Evolutionary conservation across 2,329 filamentous ascomycete species (phyloP), one percentile per base, ranked within the genome.

Genomic region (Fusarium mangiferae): DNA sequence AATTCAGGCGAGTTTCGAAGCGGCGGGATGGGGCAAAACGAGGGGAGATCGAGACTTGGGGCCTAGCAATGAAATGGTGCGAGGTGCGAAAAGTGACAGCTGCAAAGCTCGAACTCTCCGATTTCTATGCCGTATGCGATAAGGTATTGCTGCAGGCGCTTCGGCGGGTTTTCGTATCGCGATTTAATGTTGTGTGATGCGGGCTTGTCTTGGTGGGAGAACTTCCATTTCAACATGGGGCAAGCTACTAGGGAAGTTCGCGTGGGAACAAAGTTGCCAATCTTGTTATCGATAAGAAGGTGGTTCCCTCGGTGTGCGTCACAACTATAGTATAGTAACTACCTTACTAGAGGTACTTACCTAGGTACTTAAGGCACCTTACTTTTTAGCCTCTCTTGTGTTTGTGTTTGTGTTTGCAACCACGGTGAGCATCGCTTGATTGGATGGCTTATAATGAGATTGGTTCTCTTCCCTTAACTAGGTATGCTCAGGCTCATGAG

Each of bases 231-330:
- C 33, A 41, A 60, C 54, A 70, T 70, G 68, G 68, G 67, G 54
- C 68, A 69, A 69, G 65, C 44, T 69, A 33, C 33, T 14, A 55
- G 49, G 60, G 42, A 59, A 65, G 49, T 65, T 68, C 62, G 62
- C 65, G 44, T 68, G 51, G 49, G 67, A 70, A 72, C 22, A 39
- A 68, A 70, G 74, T 67, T 67, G 59, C 73, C 72, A 75, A 74
- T 67, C 76, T 75, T 61, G 75, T 80, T 80, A 80, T 80, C 79
- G 79, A 80, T 80, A 80, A 79, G 73, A 54, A 6, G 22, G 46
- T 9, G 45, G 33, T 39, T 57, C 46, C 46, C 28, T 68, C 20
- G 26, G 51, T 65, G 45, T 70, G 67, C 66, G 67, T 70, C 66
- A 70, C 66, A 60, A 42, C 28, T 39, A 18, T 33, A 33, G 33